These are phyloP conservation scores for Trichoderma gamsii DNA, from an alignment of 495 filamentous ascomycete genomes.

Conservation along the genomic window DNA sequence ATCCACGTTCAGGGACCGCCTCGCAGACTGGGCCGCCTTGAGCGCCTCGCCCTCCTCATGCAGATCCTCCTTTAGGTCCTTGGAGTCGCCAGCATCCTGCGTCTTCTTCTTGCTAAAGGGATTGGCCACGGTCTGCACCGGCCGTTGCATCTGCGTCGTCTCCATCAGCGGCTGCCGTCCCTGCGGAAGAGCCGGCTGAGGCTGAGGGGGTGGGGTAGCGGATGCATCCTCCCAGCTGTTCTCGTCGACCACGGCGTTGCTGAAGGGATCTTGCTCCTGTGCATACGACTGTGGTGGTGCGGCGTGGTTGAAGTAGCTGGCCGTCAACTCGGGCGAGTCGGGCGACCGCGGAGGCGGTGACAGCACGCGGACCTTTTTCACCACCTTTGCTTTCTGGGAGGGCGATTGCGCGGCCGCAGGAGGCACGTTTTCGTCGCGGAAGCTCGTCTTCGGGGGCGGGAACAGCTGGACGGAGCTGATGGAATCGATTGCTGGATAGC, in stretches of 20 bases:
- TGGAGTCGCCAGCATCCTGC: slow-evolving; percentile 30
- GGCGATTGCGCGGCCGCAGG: slow-evolving; percentile 26
- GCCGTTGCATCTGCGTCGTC: background rate
- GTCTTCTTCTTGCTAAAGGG: slow-evolving; percentile 42
- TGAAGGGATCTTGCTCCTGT: slow-evolving; percentile 25
- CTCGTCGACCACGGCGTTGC: slow-evolving; percentile 18
- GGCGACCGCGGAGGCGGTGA: slow-evolving; percentile 49
- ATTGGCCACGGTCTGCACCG: slow-evolving; percentile 35
- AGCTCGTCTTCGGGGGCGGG: slow-evolving; percentile 1
- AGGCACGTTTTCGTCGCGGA: slow-evolving; percentile 2
- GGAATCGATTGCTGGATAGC: background rate
- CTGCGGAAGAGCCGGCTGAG: slow-evolving; percentile 7
- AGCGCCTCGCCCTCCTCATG: slow-evolving; percentile 17
- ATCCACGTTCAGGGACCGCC: slow-evolving; percentile 51
- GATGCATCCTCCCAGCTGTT: slow-evolving; percentile 19
- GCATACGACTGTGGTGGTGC: slow-evolving; percentile 23
- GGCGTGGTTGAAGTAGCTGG: slow-evolving; percentile 22
- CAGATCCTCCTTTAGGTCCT: slow-evolving; percentile 8
- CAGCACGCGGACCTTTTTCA: slow-evolving; percentile 52
- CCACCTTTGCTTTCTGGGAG: slow-evolving; percentile 38
- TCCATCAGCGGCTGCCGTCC: slow-evolving; percentile 14
- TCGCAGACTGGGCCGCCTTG: slow-evolving; percentile 24
- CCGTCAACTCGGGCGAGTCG: slow-evolving; percentile 29
- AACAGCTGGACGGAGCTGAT: slow-evolving; percentile 4
- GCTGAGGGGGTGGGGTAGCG: background rate